Percentiles rank a stretch among this genome's conserved stretches.
phyloP scores from a whole-genome alignment of 1,284 basidiomycete genomes.

The Leccinum variabile region DNA sequence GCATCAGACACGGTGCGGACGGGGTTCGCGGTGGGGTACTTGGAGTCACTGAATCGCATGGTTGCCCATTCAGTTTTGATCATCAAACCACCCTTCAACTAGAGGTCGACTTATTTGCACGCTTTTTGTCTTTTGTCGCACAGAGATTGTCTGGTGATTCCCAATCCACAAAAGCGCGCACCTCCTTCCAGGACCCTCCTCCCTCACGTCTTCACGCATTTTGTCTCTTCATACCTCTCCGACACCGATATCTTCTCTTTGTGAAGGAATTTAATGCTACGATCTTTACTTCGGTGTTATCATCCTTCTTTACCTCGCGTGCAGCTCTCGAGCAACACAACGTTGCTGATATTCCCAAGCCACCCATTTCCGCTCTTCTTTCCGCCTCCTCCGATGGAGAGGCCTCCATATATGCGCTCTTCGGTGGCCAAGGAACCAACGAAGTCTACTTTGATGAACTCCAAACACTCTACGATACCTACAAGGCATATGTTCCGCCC shows the following conservation, averaged over 20 bases:
- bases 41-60: too few relatives aligned
- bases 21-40: too few relatives aligned
- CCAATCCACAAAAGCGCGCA: conserved; percentile 55
- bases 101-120: conserved; percentile 74
- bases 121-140: conserved; percentile 76
- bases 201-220: conserved; percentile 70
- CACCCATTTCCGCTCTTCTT: conserved; percentile 75
- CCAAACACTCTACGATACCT: conserved; percentile 87
- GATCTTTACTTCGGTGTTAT: conserved; percentile 73
- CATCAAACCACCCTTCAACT: conserved; percentile 60
- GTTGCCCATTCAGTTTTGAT: conserved; percentile 27
- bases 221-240: conserved; percentile 76
- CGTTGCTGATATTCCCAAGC: conserved; percentile 59
- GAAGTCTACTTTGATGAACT: conserved; percentile 98
- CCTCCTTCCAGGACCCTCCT: conserved; percentile 53
- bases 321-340: conserved; percentile 67
- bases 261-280: conserved; percentile 76
- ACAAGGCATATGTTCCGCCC: conserved; percentile 80
- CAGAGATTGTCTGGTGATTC: conserved; percentile 57
- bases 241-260: conserved; percentile 81
- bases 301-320: conserved; percentile 80
- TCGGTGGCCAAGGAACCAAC: conserved; percentile 98
- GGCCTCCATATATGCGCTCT: conserved; percentile 88
- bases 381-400: conserved; percentile 66
- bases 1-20: too few relatives aligned